Percentiles rank a stretch among this genome's conserved stretches.
phyloP scores from a whole-genome alignment of 2,329 filamentous ascomycete species.

The Cordyceps cicadae region DNA sequence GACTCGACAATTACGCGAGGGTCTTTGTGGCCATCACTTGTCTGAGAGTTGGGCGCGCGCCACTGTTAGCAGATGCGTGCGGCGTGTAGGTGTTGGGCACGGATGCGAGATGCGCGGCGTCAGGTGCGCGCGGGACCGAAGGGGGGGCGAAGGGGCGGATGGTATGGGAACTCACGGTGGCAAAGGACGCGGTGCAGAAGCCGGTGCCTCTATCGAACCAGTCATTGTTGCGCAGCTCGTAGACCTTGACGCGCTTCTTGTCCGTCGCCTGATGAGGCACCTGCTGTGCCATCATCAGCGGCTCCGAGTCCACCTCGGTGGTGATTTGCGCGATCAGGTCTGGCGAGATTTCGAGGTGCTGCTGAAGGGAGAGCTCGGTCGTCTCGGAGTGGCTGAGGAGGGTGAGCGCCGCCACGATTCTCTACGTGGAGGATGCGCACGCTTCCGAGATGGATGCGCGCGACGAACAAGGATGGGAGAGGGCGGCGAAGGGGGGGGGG shows the following conservation, averaged over 20 bases:
- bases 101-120: constrained; percentile 9
- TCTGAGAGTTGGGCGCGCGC: constrained; percentile 27
- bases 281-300: constrained; percentile 63
- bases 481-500: not conserved
- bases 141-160: not conserved
- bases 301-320: constrained; percentile 47
- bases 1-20: constrained; percentile 85
- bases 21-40: constrained; percentile 61
- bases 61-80: constrained; percentile 20
- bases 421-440: constrained; percentile 17
- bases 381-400: constrained; percentile 43
- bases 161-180: constrained; percentile 50
- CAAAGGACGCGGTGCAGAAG: constrained; percentile 75
- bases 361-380: constrained; percentile 50
- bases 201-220: constrained; percentile 98
- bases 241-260: constrained; percentile 88
- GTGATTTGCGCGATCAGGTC: constrained; percentile 41
- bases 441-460: constrained; percentile 10
- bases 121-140: not conserved
- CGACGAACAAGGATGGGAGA: not conserved
- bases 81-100: not conserved
- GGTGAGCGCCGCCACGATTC: constrained; percentile 50
- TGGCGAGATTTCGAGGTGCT: constrained; percentile 49
- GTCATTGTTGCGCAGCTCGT: constrained; percentile 96
- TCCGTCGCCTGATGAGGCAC: constrained; percentile 61